Conservation (phyloP, 139 green algal genomes). For the Chlorella sp. region DNA sequence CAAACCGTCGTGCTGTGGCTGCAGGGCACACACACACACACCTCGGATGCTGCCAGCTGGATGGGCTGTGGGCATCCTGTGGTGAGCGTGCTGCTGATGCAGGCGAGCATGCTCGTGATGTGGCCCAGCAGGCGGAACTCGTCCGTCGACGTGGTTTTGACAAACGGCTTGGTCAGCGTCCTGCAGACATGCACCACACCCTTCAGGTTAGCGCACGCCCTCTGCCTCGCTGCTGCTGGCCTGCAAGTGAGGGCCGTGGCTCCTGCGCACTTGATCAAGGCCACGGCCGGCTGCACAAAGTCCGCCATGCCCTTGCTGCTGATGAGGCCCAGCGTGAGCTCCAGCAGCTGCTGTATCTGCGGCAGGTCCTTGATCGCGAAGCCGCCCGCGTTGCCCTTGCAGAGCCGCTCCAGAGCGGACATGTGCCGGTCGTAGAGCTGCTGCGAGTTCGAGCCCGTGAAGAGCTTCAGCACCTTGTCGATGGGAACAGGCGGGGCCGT, state of each 20-base stretch:
- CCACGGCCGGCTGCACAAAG: slow-evolving; percentile 23
- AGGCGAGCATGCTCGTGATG: slow-evolving; percentile 14
- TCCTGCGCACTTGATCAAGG: slow-evolving; percentile 22
- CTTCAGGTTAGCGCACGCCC: too few relatives aligned
- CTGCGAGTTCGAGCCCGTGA: slow-evolving; percentile 21
- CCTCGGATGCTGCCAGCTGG: slow-evolving; percentile 19
- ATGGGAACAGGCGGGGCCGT: slow-evolving; percentile 7
- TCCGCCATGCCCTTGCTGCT: neutral
- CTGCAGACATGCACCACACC: neutral
- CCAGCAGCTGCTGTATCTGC: slow-evolving; percentile 32
- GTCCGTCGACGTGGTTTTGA: slow-evolving; percentile 15
- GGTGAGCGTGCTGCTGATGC: slow-evolving; percentile 2
- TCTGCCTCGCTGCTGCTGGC: neutral
- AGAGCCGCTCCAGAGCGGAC: slow-evolving; percentile 21
- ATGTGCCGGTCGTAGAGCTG: slow-evolving; percentile 32
- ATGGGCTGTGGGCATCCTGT: neutral
- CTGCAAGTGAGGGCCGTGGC: neutral
- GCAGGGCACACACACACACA: slow-evolving; percentile 10
- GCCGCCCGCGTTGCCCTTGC: slow-evolving; percentile 5
- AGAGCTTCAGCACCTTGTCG: slow-evolving; percentile 29
- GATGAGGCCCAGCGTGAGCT: slow-evolving; percentile 28
- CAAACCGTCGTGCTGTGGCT: too few relatives aligned
- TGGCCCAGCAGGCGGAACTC: slow-evolving; percentile 22
- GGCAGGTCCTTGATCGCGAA: slow-evolving; percentile 34
- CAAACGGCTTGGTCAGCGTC: slow-evolving; percentile 12